Base-by-base conservation (phyloP, 331 rosid genomes). In the Stylosanthes scabra region DNA sequence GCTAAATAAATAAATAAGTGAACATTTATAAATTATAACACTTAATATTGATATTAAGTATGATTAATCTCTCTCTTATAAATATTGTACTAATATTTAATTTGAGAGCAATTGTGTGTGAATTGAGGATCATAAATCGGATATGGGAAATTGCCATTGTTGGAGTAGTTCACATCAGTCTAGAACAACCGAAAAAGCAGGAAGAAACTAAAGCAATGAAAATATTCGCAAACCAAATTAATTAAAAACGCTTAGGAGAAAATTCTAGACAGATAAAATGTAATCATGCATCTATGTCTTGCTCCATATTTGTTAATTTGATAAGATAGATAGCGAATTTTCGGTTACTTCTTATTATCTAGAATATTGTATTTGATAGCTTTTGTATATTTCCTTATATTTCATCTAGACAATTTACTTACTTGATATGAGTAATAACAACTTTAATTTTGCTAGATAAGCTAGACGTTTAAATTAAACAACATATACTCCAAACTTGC, bases 111-210 rank as follows among this genome's bases (percentile, higher is more conserved):
- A 34, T 34, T 34, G 6, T 34, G 6, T 34, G 6, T 34, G 39
- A 34, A 34, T 34, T 34, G 37, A 31, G 37, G 37, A 4, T 31
- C 37, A 31, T 31, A 31, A 2, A 31, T 31, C 37, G 37, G 37
- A 31, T 31, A 31, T 31, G 5, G 37, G 37, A 31, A 31, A 31
- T 31, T 31, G 37, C 37, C 37, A 31, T 39, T 16, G 25, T 41
- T 59, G 13, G 52, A 63, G 52, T 37, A 63, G 45, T 68, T 80
- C 62, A 62, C 59, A n/a, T 74, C 55, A 42, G 42, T 62, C 49
- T 29, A 52, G 54, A 41, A 51, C 11, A 46, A 34, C 39, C 39
- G 39, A 34, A 55, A 69, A 37, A 45, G 41, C 58, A 65, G 71
- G 29, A 12, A 11, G 20, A 16, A 64, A 34, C 39, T 34, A 34